A percentile compares a stretch with the other conserved stretches of the same genome.
Conservation (phyloP, 2,329 filamentous ascomycete genomes). For the Tolypocladium tundrense region DNA sequence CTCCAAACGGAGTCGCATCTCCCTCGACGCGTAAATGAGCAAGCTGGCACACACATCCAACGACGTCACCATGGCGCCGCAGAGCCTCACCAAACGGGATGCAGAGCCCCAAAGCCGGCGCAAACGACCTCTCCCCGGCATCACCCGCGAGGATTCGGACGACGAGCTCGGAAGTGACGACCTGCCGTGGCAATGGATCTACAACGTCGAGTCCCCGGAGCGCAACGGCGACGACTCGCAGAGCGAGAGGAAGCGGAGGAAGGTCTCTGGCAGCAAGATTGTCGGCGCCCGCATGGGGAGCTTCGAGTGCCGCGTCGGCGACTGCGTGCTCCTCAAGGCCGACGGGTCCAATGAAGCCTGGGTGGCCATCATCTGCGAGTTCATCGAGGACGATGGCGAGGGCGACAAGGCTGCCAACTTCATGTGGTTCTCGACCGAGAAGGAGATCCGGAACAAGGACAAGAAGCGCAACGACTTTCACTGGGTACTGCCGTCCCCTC, state of each 20-base stretch:
- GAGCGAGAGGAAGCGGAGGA: slow-evolving; percentile 24
- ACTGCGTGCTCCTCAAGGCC: slow-evolving; percentile 78
- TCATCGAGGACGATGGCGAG: slow-evolving; percentile 59
- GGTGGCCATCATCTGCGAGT: slow-evolving; percentile 82
- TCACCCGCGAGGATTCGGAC: slow-evolving; percentile 71
- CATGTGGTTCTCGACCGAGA: slow-evolving; percentile 92
- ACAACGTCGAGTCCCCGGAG: slow-evolving; percentile 31
- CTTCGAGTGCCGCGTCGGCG: slow-evolving; percentile 73
- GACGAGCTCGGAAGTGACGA: slow-evolving; percentile 73
- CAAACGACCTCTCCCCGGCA: slow-evolving; percentile 31
- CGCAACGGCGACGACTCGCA: slow-evolving; percentile 13
- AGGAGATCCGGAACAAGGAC: slow-evolving; percentile 73
- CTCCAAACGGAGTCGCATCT: slow-evolving; percentile 14
- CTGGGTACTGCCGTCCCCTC: slow-evolving; percentile 32
- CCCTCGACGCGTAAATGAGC: slow-evolving; percentile 15
- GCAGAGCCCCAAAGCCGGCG: slow-evolving; percentile 9
- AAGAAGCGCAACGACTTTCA: slow-evolving; percentile 76
- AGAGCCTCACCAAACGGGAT: slow-evolving; percentile 7
- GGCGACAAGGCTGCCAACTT: slow-evolving; percentile 71
- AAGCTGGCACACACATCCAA: slow-evolving; percentile 3
- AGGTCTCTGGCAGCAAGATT: slow-evolving; percentile 40
- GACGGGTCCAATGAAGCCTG: slow-evolving; percentile 81
- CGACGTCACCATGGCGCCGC: slow-evolving; percentile 14
- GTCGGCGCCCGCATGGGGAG: slow-evolving; percentile 72
- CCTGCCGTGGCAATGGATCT: slow-evolving; percentile 71